A percentile compares a stretch with the other conserved stretches of the same genome.
Evolutionary conservation across 1,284 basidiomycete genomes (phyloP).

Genomic region (Boletus sp.): DNA sequence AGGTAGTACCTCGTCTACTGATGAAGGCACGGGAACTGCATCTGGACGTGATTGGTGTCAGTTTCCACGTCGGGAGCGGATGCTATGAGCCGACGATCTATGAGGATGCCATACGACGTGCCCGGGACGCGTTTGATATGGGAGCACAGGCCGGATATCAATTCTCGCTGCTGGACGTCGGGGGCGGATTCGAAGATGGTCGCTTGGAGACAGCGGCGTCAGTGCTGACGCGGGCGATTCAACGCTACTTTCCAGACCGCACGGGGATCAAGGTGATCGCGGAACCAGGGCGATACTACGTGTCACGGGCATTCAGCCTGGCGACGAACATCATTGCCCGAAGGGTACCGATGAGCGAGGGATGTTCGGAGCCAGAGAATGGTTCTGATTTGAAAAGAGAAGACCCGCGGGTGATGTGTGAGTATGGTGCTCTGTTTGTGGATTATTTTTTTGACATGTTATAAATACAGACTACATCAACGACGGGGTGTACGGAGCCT

Average conservation of each 20-base stretch:
- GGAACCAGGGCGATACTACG: slow-evolving; percentile 96
- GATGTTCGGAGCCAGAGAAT: slow-evolving; percentile 4
- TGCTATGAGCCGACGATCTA: slow-evolving; percentile 94
- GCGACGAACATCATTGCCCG: slow-evolving; percentile 96
- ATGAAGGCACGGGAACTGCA: slow-evolving; percentile 79
- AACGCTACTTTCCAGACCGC: slow-evolving; percentile 86
- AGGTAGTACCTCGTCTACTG: slow-evolving; percentile 80
- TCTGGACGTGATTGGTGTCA: slow-evolving; percentile 92
- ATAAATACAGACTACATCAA: slow-evolving; percentile 86
- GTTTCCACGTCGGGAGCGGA: slow-evolving; percentile 98
- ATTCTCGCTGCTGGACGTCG: slow-evolving; percentile 89
- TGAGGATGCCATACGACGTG: slow-evolving; percentile 86
- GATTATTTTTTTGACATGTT: slow-evolving; percentile 6
- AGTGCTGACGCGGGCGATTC: slow-evolving; percentile 75
- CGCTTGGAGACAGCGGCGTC: slow-evolving; percentile 85
- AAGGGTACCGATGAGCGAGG: slow-evolving; percentile 56
- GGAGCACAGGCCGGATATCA: slow-evolving; percentile 80
- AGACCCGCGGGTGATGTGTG: slow-evolving; percentile 81
- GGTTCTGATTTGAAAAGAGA: slow-evolving; percentile 40
- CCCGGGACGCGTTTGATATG: slow-evolving; percentile 88
- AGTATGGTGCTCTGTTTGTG: slow-evolving; percentile 41
- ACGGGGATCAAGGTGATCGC: slow-evolving; percentile 84
- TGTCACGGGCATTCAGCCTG: slow-evolving; percentile 90
- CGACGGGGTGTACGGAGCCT: slow-evolving; percentile 97
- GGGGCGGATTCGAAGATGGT: slow-evolving; percentile 94